A percentile compares a stretch with the other conserved stretches of the same genome.
These are phyloP conservation scores for Dalbergia cochinchinensis DNA, from an alignment of 306 rosid species.

Conservation along the genomic window DNA sequence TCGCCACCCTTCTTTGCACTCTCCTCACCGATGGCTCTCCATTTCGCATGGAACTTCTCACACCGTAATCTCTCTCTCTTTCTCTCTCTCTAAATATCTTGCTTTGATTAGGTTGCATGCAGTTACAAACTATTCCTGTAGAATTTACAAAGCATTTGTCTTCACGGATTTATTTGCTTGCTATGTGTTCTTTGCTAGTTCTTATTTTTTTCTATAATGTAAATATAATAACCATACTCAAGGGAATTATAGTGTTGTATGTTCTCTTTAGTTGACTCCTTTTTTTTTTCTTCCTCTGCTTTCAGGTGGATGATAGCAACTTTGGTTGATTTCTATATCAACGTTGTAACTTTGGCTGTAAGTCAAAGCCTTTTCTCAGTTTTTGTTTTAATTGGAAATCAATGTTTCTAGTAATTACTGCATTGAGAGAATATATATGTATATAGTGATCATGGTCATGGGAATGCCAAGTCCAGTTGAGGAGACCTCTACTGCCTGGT, in stretches of 20 bases:
- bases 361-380: conserved; percentile 13
- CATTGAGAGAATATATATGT: neutral
- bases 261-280: neutral
- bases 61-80: conserved; percentile 60
- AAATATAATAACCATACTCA: neutral
- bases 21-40: conserved; percentile 69
- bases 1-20: conserved; percentile 63
- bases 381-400: neutral
- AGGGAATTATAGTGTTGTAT: neutral
- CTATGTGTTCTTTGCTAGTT: conserved; percentile 4
- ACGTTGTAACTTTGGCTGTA: conserved; percentile 69
- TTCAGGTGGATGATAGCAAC: conserved; percentile 84
- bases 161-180: neutral
- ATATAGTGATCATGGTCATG: neutral
- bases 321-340: conserved; percentile 85
- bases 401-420: neutral
- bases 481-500: neutral
- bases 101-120: neutral
- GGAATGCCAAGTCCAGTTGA: conserved; percentile 1
- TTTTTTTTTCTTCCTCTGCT: neutral
- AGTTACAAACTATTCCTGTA: neutral
- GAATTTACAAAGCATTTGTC: neutral
- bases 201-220: neutral
- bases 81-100: conserved; percentile 6
- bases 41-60: conserved; percentile 65